Evolutionary conservation across 2,329 filamentous ascomycete genomes (phyloP).

Genomic region (Talaromyces sp.): DNA sequence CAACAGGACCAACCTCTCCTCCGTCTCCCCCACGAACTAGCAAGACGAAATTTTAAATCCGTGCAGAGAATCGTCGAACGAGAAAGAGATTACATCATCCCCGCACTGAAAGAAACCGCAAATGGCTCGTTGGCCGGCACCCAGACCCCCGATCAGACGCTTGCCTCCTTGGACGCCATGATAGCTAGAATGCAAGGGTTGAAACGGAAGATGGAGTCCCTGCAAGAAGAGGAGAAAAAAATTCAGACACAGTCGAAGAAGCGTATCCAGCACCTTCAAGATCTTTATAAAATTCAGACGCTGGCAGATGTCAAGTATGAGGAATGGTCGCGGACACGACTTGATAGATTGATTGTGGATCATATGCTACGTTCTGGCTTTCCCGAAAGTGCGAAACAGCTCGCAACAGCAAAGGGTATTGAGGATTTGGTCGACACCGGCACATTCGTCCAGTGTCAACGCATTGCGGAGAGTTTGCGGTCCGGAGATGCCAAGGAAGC

Average conservation of each 20-base stretch:
- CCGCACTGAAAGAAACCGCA: conserved; percentile 50
- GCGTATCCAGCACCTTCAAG: conserved; percentile 74
- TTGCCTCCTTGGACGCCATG: conserved; percentile 79
- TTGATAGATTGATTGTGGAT: conserved; percentile 86
- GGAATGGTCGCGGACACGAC: conserved; percentile 73
- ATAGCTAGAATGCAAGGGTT: conserved; percentile 78
- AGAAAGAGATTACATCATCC: conserved; percentile 46
- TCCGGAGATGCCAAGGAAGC: conserved; percentile 72
- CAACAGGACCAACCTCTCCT: conserved; percentile 86
- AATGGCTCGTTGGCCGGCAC: conserved; percentile 63
- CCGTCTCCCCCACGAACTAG: conserved; percentile 85
- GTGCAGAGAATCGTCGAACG: conserved; percentile 51
- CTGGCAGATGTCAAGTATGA: conserved; percentile 93
- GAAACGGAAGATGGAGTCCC: conserved; percentile 76
- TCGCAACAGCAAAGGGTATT: conserved; percentile 73
- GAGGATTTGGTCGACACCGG: conserved; percentile 81
- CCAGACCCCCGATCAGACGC: conserved; percentile 65
- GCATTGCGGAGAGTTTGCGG: conserved; percentile 69
- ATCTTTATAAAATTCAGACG: conserved; percentile 73
- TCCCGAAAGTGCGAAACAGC: conserved; percentile 67
- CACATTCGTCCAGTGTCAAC: conserved; percentile 78
- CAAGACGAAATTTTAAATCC: conserved; percentile 89
- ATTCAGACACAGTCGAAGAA: conserved; percentile 73
- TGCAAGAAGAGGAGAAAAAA: conserved; percentile 74
- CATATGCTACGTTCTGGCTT: conserved; percentile 85